Conservation (phyloP, 139 green algal genomes). For the Choricystis sp. region DNA sequence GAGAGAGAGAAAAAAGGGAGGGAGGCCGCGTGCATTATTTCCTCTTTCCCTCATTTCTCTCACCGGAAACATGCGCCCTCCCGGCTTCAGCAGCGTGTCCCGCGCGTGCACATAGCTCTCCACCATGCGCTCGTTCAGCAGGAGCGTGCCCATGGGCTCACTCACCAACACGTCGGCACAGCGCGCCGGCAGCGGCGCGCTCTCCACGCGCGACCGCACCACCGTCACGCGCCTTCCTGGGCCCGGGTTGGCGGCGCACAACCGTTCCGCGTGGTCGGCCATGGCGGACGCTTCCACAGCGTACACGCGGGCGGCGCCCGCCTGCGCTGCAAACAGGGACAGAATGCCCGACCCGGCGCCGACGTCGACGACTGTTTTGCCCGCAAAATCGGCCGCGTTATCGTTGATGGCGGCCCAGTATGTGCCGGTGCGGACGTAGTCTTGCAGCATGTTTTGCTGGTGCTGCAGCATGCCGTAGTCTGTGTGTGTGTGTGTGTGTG, state of each 20-base stretch:
- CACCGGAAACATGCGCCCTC: slow-evolving; percentile 83
- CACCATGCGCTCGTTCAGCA: slow-evolving; percentile 96
- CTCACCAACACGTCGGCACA: slow-evolving; percentile 27
- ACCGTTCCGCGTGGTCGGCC: slow-evolving; percentile 46
- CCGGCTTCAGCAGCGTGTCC: slow-evolving; percentile 75
- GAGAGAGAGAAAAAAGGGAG: neutral
- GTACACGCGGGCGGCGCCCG: slow-evolving; percentile 76
- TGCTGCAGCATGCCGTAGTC: slow-evolving; percentile 72
- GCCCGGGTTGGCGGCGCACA: slow-evolving; percentile 50
- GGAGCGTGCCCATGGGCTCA: slow-evolving; percentile 82
- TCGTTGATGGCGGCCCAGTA: slow-evolving; percentile 81
- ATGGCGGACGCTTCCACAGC: slow-evolving; percentile 84
- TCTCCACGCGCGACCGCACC: slow-evolving; percentile 50
- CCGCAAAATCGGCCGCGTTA: slow-evolving; percentile 75
- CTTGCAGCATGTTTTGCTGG: slow-evolving; percentile 89
- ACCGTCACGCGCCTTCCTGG: slow-evolving; percentile 27
- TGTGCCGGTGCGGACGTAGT: slow-evolving; percentile 75
- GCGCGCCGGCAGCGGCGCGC: slow-evolving; percentile 20
- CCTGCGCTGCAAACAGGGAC: slow-evolving; percentile 87
- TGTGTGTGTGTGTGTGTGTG: too few relatives aligned
- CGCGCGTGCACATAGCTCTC: slow-evolving; percentile 83
- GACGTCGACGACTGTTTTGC: slow-evolving; percentile 86
- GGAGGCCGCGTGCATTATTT: neutral
- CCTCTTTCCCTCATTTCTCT: neutral
- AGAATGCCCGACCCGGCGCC: slow-evolving; percentile 85